Percentiles rank a stretch among this genome's conserved stretches.
Conservation (phyloP, 2,329 filamentous ascomycete genomes). For the Nemania serpens region DNA sequence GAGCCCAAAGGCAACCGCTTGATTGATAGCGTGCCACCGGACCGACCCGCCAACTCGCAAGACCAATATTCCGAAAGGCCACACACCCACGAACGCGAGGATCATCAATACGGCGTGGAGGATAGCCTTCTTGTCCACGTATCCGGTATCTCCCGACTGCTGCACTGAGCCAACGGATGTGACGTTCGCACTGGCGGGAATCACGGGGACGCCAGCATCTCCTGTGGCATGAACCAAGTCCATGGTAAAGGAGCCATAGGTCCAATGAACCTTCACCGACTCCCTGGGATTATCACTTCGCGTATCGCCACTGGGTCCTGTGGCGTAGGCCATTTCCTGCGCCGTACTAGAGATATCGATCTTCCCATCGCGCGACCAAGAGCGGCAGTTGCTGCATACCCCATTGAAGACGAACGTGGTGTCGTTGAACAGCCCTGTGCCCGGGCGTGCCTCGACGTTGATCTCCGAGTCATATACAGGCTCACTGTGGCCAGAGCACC, state of each 20-base stretch:
- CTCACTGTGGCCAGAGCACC: slow-evolving; percentile 56
- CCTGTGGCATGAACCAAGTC: slow-evolving; percentile 59
- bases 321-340: slow-evolving; percentile 60
- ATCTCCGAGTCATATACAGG: slow-evolving; percentile 53
- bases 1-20: slow-evolving; percentile 54
- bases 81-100: slow-evolving; percentile 57
- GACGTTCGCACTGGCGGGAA: slow-evolving; percentile 42
- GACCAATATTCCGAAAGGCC: slow-evolving; percentile 60
- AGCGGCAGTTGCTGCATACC: slow-evolving; percentile 58
- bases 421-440: slow-evolving; percentile 53
- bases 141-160: slow-evolving; percentile 33
- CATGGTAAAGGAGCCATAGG: slow-evolving; percentile 60
- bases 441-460: slow-evolving; percentile 49
- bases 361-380: slow-evolving; percentile 46
- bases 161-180: slow-evolving; percentile 42
- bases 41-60: slow-evolving; percentile 57
- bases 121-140: slow-evolving; percentile 47
- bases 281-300: slow-evolving; percentile 50
- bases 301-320: slow-evolving; percentile 53
- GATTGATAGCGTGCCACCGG: slow-evolving; percentile 59
- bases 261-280: slow-evolving; percentile 55
- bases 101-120: slow-evolving; percentile 60
- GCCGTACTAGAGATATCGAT: slow-evolving; percentile 55
- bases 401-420: slow-evolving; percentile 54
- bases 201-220: slow-evolving; percentile 46